Conservation (phyloP, 2,329 filamentous ascomycete genomes). For the Immersiporthe knoxdaviesiana region DNA sequence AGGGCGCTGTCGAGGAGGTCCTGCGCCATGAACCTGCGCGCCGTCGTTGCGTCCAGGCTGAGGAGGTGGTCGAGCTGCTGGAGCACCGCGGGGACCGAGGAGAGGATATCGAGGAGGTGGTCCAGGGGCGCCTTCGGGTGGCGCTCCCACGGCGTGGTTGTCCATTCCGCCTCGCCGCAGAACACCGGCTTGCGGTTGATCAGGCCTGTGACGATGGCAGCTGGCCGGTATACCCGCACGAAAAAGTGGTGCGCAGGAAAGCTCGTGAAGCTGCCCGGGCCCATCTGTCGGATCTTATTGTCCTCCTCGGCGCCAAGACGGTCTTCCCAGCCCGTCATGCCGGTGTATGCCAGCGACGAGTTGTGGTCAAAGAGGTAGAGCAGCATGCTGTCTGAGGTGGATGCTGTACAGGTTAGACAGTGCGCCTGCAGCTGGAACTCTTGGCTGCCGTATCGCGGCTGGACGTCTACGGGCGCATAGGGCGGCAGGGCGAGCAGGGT, state of each 20-base stretch:
- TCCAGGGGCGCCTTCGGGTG: constrained; percentile 57
- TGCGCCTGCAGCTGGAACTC: constrained; percentile 48
- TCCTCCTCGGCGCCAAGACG: constrained; percentile 41
- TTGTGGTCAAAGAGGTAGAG: constrained; percentile 60
- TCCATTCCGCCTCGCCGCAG: constrained; percentile 57
- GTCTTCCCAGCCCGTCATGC: constrained; percentile 43
- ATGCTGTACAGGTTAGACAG: constrained; percentile 48
- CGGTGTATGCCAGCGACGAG: constrained; percentile 41
- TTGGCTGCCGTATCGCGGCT: constrained; percentile 39
- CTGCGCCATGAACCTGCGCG: constrained; percentile 50
- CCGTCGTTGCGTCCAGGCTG: constrained; percentile 43
- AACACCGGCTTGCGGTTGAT: constrained; percentile 55
- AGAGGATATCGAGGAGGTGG: constrained; percentile 54
- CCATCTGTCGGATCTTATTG: constrained; percentile 44
- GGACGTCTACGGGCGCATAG: constrained; percentile 45
- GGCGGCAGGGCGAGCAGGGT: constrained; percentile 43
- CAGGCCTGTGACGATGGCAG: constrained; percentile 51
- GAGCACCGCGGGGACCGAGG: constrained; percentile 52
- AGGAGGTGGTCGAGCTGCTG: constrained; percentile 48
- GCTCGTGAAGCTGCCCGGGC: constrained; percentile 50
- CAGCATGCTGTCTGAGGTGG: constrained; percentile 47
- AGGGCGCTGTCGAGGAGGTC: constrained; percentile 54
- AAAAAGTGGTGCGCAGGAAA: constrained; percentile 65
- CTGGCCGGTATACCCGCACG: constrained; percentile 56
- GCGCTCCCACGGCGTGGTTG: constrained; percentile 52